Percentiles rank a stretch among this genome's conserved stretches.
Conservation (phyloP, 345 rosid genomes). For the Hevea brasiliensis region DNA sequence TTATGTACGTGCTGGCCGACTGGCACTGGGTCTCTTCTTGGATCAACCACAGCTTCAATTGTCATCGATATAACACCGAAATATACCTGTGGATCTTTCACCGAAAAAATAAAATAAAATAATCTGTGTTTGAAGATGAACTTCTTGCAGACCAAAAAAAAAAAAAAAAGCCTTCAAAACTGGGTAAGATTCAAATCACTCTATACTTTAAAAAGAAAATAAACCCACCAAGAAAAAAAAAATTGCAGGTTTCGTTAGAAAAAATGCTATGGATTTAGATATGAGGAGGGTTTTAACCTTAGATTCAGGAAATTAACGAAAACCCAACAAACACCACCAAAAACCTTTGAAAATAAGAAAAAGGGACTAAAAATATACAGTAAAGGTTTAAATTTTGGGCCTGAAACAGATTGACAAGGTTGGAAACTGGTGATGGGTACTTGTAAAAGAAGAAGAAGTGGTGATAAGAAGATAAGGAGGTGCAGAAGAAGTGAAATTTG, state of each 20-base stretch:
- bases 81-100: neutral
- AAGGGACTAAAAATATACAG: too few relatives aligned
- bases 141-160: too few relatives aligned
- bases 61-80: slow-evolving; percentile 11
- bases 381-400: too few relatives aligned
- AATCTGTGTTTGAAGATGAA: neutral
- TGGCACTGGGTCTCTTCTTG: slow-evolving; percentile 26
- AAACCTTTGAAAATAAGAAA: neutral
- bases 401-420: too few relatives aligned
- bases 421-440: neutral
- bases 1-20: slow-evolving; percentile 23
- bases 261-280: neutral
- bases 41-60: slow-evolving; percentile 39
- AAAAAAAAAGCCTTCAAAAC: neutral
- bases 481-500: neutral
- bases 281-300: neutral
- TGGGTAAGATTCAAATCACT: neutral
- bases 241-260: neutral
- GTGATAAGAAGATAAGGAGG: neutral
- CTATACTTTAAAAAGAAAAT: neutral
- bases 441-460: neutral
- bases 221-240: slow-evolving; percentile 1
- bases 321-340: neutral
- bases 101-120: neutral
- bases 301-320: neutral